These are phyloP conservation scores for Penicillium egyptiacum DNA, from an alignment of 495 filamentous ascomycete genomes.

Conservation along the genomic window DNA sequence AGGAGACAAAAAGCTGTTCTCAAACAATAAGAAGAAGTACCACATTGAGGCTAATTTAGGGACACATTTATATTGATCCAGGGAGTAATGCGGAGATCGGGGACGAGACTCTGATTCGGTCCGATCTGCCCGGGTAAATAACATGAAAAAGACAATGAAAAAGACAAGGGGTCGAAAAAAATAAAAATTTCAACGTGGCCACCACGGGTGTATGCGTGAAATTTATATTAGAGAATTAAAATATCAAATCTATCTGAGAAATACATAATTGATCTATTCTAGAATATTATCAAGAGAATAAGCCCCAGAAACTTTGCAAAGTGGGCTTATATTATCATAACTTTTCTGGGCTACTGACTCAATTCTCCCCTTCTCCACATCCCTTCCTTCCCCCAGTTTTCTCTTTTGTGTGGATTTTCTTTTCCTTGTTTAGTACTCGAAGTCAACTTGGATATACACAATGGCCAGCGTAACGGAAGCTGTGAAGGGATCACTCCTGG, in stretches of 20 bases:
- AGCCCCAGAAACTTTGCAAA: neutral
- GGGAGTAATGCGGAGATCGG: constrained; percentile 18
- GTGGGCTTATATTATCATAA: constrained; percentile 1
- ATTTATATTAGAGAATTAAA: neutral
- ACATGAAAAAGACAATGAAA: constrained; percentile 9
- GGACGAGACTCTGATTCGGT: constrained; percentile 14
- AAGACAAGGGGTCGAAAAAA: constrained; percentile 7
- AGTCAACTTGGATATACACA: constrained; percentile 25
- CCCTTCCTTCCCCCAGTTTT: constrained; percentile 20
- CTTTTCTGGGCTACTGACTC: constrained; percentile 30
- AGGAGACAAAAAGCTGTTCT: neutral
- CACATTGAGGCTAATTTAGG: neutral
- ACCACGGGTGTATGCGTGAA: neutral
- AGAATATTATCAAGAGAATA: neutral
- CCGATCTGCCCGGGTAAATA: constrained; percentile 26
- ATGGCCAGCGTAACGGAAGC: constrained; percentile 63
- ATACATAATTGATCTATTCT: neutral
- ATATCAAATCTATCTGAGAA: constrained; percentile 1
- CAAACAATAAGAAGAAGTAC: neutral
- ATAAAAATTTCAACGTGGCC: constrained; percentile 26
- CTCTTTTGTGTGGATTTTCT: constrained; percentile 17
- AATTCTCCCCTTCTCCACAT: constrained; percentile 25
- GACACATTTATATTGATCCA: neutral
- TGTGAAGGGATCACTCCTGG: constrained; percentile 77
- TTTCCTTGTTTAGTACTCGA: constrained; percentile 3